Conservation (phyloP, 768 basidiomycete species). For the Amyloporia xantha region DNA sequence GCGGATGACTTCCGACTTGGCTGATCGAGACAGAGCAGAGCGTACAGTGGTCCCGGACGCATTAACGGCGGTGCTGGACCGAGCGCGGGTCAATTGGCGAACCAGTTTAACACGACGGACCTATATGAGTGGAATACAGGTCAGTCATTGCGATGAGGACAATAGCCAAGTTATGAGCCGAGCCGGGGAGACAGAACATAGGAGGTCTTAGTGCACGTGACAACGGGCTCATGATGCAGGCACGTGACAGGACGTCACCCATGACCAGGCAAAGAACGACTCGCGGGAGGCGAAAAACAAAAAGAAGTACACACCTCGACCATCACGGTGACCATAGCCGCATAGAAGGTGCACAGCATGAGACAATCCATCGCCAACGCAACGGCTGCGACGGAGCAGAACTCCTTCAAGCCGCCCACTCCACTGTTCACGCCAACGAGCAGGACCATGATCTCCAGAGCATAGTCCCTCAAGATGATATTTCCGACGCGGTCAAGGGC, state of each 20-base stretch:
- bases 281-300: conserved; percentile 3
- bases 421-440: conserved; percentile 80
- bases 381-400: conserved; percentile 92
- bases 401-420: conserved; percentile 86
- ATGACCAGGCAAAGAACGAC: neutral
- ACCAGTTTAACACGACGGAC: conserved; percentile 67
- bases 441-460: conserved; percentile 86
- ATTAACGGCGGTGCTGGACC: conserved; percentile 17
- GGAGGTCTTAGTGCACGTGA: neutral
- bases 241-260: neutral
- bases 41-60: conserved; percentile 19
- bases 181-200: conserved; percentile 1
- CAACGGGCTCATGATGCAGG: neutral
- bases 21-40: conserved; percentile 20
- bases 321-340: conserved; percentile 88
- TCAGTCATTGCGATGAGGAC: conserved; percentile 3
- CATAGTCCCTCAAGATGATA: conserved; percentile 87
- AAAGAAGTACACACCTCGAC: conserved; percentile 61
- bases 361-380: conserved; percentile 82
- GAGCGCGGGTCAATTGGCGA: conserved; percentile 40
- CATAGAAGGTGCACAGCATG: conserved; percentile 84
- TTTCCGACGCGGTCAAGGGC: conserved; percentile 75
- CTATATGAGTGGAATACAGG: conserved; percentile 26
- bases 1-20: conserved; percentile 5
- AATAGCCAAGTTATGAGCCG: conserved; percentile 4